A percentile compares a stretch with the other conserved stretches of the same genome.
Conservation (phyloP, 306 rosid species). For the Glycine tomentella region DNA sequence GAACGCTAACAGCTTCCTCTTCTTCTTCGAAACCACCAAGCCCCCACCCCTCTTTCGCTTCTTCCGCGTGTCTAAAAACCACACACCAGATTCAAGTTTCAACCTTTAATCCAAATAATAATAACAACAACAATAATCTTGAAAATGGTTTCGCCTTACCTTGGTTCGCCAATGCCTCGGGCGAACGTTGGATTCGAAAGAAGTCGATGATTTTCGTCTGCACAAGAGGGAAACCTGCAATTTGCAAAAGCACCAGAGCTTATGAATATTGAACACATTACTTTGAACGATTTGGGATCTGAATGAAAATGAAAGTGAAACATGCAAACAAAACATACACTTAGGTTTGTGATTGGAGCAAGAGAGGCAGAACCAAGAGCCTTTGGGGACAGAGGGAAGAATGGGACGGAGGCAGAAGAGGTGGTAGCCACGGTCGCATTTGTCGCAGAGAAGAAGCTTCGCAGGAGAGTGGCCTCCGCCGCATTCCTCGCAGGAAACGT, state of each 20-base stretch:
- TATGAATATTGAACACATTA: too few species aligned
- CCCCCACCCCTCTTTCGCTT: constrained; percentile 64
- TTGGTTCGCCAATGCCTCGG: constrained; percentile 36
- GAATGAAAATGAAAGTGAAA: too few species aligned
- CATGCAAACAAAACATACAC: too few species aligned
- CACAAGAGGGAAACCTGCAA: constrained; percentile 80
- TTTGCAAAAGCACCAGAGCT: too few species aligned
- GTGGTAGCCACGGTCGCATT: constrained; percentile 76
- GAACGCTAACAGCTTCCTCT: constrained; percentile 67
- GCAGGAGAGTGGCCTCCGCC: constrained; percentile 69
- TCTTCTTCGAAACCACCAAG: constrained; percentile 74
- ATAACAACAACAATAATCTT: too few species aligned
- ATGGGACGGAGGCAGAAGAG: constrained; percentile 81
- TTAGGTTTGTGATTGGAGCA: constrained; percentile 51
- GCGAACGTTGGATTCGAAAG: constrained; percentile 67
- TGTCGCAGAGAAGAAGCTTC: constrained; percentile 79
- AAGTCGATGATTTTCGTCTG: constrained; percentile 92
- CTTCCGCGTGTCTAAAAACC: constrained; percentile 59
- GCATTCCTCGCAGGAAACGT: constrained; percentile 58
- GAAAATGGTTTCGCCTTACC: constrained; percentile 19
- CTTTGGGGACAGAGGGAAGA: constrained; percentile 73
- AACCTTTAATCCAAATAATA: too few species aligned
- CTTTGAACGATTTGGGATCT: too few species aligned
- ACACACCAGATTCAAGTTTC: too few species aligned
- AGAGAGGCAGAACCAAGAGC: constrained; percentile 75